phyloP scores from a whole-genome alignment of 257 asterid genomes.

The Parsonsia alboflavescens region DNA sequence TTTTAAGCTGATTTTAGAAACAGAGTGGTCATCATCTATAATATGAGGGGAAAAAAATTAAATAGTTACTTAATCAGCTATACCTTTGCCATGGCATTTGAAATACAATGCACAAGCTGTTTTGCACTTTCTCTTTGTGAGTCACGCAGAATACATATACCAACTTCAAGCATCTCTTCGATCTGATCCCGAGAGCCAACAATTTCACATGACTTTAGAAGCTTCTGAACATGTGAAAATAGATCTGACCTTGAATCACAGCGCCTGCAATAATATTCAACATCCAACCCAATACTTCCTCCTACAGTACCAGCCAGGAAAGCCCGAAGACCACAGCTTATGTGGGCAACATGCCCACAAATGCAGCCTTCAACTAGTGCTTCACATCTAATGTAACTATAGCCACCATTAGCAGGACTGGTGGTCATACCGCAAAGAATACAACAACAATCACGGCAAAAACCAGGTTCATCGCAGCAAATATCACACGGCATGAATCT shows the following conservation, averaged over 20 bases:
- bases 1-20: conserved; percentile 50
- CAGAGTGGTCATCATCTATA: conserved; percentile 23
- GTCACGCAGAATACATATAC: conserved; percentile 46
- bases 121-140: conserved; percentile 45
- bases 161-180: conserved; percentile 49
- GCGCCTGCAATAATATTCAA: conserved; percentile 77
- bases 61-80: conserved; percentile 21
- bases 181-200: conserved; percentile 39
- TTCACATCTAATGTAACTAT: conserved; percentile 57
- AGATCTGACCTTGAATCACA: conserved; percentile 81
- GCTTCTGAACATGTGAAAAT: conserved; percentile 49
- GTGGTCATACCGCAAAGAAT: conserved; percentile 61
- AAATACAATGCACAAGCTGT: conserved; percentile 45
- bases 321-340: conserved; percentile 75
- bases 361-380: conserved; percentile 36
- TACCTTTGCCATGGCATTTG: conserved; percentile 63
- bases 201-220: conserved; percentile 44
- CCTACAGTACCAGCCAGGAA: conserved; percentile 81
- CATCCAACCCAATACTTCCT: conserved; percentile 73
- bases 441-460: conserved; percentile 86
- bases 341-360: conserved; percentile 82
- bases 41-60: conserved; percentile 18
- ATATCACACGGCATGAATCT: conserved; percentile 56
- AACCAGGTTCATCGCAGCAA: conserved; percentile 72
- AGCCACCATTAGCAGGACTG: conserved; percentile 28